These are phyloP conservation scores for Fagopyrum esculentum DNA, from an alignment of 148 eudicot genomes.

Conservation along the genomic window DNA sequence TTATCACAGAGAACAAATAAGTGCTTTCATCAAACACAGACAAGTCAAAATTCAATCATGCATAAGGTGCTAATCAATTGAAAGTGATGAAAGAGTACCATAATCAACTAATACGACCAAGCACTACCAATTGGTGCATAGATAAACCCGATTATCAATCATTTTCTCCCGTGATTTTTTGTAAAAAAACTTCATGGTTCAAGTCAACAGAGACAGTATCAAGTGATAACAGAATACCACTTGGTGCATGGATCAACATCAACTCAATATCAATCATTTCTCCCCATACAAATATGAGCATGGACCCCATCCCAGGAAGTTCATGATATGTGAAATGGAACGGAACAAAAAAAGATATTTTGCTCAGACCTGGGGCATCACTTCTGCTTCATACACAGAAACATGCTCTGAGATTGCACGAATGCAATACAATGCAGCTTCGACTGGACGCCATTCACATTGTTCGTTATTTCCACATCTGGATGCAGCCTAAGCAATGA, in stretches of 20 bases:
- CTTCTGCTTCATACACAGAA: slow-evolving; percentile 61
- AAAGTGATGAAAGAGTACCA: neutral
- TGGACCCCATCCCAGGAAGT: neutral
- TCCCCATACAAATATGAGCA: neutral
- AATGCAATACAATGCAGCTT: slow-evolving; percentile 93
- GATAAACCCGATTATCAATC: too few relatives aligned
- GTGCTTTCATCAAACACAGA: neutral
- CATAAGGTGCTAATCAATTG: neutral
- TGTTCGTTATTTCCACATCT: slow-evolving; percentile 48
- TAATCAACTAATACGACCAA: neutral
- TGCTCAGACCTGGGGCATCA: slow-evolving; percentile 85
- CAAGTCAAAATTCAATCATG: neutral
- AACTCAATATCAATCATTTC: neutral
- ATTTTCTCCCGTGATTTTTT: too few relatives aligned
- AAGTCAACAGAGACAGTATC: neutral
- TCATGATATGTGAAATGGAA: neutral
- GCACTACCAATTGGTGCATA: too few relatives aligned
- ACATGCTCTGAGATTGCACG: slow-evolving; percentile 88
- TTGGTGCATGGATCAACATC: neutral
- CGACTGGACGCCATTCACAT: slow-evolving; percentile 75
- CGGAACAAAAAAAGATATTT: slow-evolving; percentile 2
- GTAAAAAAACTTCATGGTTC: neutral
- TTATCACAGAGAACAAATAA: neutral
- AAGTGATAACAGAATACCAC: neutral
- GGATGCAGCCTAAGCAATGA: slow-evolving; percentile 45